Evolutionary conservation across 768 basidiomycete species (phyloP).

Genomic region (Leccinum aurantiacum): DNA sequence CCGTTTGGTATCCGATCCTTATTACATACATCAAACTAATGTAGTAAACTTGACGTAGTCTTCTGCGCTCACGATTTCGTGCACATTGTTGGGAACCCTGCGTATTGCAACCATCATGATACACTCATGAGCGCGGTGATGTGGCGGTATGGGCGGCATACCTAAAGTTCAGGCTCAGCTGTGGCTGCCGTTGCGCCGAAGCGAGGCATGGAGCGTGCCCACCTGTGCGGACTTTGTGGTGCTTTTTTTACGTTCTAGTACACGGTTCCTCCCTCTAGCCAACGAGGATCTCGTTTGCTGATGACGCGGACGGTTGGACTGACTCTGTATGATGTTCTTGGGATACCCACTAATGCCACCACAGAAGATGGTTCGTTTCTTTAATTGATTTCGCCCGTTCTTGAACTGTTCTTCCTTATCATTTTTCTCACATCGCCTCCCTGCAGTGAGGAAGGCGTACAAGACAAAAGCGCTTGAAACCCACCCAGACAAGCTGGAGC

Average conservation of each 20-base stretch:
- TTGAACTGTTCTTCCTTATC: not conserved
- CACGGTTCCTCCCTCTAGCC: not conserved
- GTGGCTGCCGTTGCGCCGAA: not conserved
- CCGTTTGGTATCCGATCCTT: too few species aligned
- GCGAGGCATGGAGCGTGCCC: not conserved
- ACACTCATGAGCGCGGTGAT: not conserved
- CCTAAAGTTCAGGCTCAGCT: not conserved
- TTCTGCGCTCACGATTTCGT: not conserved
- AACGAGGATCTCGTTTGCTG: constrained; percentile 6
- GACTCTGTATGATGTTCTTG: constrained; percentile 46
- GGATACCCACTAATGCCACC: constrained; percentile 43
- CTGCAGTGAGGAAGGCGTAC: constrained; percentile 60
- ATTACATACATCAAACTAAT: too few species aligned
- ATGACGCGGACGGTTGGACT: constrained; percentile 31
- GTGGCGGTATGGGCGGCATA: not conserved
- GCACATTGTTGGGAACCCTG: not conserved
- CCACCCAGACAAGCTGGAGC: constrained; percentile 71
- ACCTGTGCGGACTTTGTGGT: not conserved
- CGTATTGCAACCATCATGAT: not conserved
- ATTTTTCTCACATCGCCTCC: constrained; percentile 1
- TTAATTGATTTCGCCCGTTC: not conserved
- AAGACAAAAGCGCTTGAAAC: constrained; percentile 67
- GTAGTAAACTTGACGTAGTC: not conserved
- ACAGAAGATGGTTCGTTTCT: constrained; percentile 49
- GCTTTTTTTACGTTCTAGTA: constrained; percentile 1